Evolutionary conservation across 306 rosid species (phyloP).

Genomic region (Begonia fuchsioides): DNA sequence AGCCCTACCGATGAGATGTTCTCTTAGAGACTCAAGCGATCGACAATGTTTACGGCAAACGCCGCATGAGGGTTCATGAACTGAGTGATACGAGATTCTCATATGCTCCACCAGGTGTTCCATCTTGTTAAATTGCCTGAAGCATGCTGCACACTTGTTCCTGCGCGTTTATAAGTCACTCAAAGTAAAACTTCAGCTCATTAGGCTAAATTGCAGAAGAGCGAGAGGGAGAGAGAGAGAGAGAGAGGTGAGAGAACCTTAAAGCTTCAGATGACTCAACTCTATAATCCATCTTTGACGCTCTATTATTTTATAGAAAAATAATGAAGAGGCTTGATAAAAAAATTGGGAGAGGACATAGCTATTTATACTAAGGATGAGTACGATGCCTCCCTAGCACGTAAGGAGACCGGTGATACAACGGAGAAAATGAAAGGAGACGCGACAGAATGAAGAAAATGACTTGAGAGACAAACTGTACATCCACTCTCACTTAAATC

Average conservation of each 20-base stretch:
- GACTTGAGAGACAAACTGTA: too few relatives aligned
- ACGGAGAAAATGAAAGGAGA: too few relatives aligned
- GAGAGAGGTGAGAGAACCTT: conserved; percentile 24
- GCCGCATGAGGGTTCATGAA: conserved; percentile 84
- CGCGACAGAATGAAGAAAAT: too few relatives aligned
- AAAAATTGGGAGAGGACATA: background rate
- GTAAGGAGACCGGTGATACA: too few relatives aligned
- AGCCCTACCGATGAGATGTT: conserved; percentile 68
- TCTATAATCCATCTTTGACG: conserved; percentile 10
- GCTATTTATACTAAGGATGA: conserved; percentile 1
- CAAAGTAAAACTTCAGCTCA: too few relatives aligned
- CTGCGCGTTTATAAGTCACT: conserved; percentile 19
- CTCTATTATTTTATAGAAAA: background rate
- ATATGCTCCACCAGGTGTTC: conserved; percentile 98
- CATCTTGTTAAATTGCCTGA: conserved; percentile 65
- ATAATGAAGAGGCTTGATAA: background rate
- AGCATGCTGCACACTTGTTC: conserved; percentile 95
- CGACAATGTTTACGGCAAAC: conserved; percentile 86
- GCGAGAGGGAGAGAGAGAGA: conserved; percentile 3
- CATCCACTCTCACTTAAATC: too few relatives aligned
- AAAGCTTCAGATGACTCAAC: conserved; percentile 38
- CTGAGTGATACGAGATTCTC: conserved; percentile 79
- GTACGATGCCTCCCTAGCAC: too few relatives aligned
- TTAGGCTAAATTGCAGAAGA: too few relatives aligned
- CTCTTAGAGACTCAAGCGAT: conserved; percentile 85